Conservation (phyloP, 2,329 filamentous ascomycete genomes). For the Fusarium sp. region DNA sequence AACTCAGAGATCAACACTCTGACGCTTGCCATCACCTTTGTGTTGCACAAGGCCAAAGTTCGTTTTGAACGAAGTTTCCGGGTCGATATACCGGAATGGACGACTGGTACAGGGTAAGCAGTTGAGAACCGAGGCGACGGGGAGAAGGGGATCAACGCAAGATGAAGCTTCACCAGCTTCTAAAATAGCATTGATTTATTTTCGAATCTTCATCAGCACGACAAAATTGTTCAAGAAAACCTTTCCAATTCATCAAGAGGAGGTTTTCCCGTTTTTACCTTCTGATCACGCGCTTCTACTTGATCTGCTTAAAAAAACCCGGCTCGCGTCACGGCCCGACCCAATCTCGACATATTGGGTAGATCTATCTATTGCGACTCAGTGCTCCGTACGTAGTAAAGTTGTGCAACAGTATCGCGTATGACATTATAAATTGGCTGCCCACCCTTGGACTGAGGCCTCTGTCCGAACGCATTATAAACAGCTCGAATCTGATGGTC, state of each 20-base stretch:
- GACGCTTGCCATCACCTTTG: background rate
- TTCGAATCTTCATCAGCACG: background rate
- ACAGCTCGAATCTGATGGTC: background rate
- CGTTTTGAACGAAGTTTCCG: no score
- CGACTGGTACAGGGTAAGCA: background rate
- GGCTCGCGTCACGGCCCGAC: background rate
- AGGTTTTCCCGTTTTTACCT: background rate
- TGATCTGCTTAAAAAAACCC: slow-evolving; percentile 3
- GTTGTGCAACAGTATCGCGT: background rate
- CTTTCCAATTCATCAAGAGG: background rate
- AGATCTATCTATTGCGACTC: background rate
- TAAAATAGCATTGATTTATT: background rate
- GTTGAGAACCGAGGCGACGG: background rate
- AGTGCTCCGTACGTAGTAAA: no score
- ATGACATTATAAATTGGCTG: background rate
- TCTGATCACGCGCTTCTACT: background rate
- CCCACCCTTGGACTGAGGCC: background rate
- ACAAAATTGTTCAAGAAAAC: background rate
- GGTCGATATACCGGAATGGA: no score
- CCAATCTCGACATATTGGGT: background rate
- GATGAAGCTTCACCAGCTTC: background rate
- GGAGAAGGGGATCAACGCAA: background rate
- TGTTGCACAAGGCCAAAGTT: no score
- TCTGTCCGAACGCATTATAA: background rate
- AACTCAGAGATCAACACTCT: no score